These are phyloP conservation scores for Nepenthes mirabilis DNA, from an alignment of 148 eudicot genomes.

Conservation along the genomic window DNA sequence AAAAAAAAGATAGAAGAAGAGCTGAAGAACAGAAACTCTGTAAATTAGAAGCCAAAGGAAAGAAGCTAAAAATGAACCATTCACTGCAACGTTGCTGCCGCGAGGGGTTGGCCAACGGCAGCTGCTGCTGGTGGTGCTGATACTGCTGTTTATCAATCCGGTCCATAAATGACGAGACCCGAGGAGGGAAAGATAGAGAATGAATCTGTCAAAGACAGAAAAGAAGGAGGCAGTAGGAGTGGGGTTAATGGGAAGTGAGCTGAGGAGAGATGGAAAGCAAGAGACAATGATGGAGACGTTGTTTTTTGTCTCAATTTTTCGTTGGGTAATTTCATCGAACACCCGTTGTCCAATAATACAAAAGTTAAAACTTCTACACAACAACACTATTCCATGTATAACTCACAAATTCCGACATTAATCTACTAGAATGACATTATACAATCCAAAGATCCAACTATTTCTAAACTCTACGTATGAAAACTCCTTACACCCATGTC, in stretches of 20 bases:
- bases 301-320: constrained; percentile 13
- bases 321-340: constrained; percentile 39
- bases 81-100: constrained; percentile 61
- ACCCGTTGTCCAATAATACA: not conserved
- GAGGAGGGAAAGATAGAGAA: constrained; percentile 3
- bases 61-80: constrained; percentile 37
- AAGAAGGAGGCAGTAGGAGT: constrained; percentile 8
- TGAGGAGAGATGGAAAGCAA: constrained; percentile 7
- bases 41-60: not conserved
- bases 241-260: not conserved
- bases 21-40: too few species aligned
- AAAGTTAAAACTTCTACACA: too few species aligned
- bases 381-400: too few species aligned
- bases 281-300: constrained; percentile 26
- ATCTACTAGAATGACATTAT: too few species aligned
- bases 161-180: constrained; percentile 18
- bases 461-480: too few species aligned
- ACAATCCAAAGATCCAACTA: too few species aligned
- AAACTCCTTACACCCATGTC: too few species aligned
- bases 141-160: constrained; percentile 32
- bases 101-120: constrained; percentile 39
- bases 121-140: constrained; percentile 17
- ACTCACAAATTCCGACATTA: too few species aligned
- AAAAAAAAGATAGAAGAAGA: too few species aligned
- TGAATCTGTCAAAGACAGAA: constrained; percentile 12